A percentile compares a stretch with the other conserved stretches of the same genome.
Conservation (phyloP, 108 stramenopile species). For the Epipyxis sp. region DNA sequence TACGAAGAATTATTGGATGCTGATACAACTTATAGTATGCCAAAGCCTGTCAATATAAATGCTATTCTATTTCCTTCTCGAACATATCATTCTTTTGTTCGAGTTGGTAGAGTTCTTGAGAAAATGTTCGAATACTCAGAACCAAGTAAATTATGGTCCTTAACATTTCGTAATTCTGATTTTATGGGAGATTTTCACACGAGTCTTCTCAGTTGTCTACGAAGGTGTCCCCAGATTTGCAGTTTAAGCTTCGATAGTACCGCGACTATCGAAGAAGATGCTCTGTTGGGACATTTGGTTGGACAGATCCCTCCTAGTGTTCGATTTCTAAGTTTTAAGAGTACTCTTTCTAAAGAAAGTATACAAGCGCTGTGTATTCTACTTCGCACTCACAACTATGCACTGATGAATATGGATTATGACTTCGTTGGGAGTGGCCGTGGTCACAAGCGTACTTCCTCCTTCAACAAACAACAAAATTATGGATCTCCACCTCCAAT, state of each 20-base stretch:
- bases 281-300: conserved; percentile 13
- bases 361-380: conserved; percentile 17
- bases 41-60: neutral
- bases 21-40: neutral
- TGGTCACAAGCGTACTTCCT: no score
- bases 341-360: neutral
- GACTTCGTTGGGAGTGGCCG: no score
- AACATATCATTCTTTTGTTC: neutral
- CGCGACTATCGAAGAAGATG: neutral
- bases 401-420: neutral
- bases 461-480: no score
- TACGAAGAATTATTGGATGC: neutral
- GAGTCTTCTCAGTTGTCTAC: neutral
- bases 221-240: neutral
- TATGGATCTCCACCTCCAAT: no score
- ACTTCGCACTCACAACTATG: conserved; percentile 14
- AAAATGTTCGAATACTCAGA: neutral
- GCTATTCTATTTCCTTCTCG: conserved; percentile 16
- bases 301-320: conserved; percentile 14
- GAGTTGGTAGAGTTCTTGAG: conserved; percentile 15
- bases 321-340: conserved; percentile 22
- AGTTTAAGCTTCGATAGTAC: neutral
- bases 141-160: neutral
- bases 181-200: conserved; percentile 25
- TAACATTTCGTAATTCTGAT: neutral